These are phyloP conservation scores for Salix brachista DNA, from an alignment of 345 rosid species.

Conservation along the genomic window DNA sequence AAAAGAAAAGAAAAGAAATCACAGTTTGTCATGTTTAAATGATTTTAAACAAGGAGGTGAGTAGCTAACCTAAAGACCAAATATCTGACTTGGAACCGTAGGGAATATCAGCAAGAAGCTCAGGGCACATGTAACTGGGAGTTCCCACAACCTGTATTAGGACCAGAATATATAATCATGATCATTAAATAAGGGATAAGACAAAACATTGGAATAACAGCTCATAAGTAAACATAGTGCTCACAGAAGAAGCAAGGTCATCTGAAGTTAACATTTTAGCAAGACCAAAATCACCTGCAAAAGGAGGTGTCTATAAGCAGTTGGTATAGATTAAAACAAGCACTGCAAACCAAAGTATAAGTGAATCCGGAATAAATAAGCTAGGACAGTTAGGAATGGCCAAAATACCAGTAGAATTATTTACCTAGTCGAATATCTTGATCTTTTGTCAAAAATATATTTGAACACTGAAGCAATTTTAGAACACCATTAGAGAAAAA, in stretches of 20 bases:
- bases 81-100: conserved; percentile 95
- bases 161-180: conserved; percentile 1
- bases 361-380: not conserved
- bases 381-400: not conserved
- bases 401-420: not conserved
- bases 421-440: conserved; percentile 89
- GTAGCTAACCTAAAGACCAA: conserved; percentile 76
- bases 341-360: conserved; percentile 7
- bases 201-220: conserved; percentile 4
- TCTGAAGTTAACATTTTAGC: conserved; percentile 94
- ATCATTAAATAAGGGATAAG: conserved; percentile 4
- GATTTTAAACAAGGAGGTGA: not conserved
- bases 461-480: conserved; percentile 67
- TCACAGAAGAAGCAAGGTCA: conserved; percentile 93
- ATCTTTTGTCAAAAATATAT: conserved; percentile 87
- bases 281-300: conserved; percentile 72
- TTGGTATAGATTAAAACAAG: not conserved
- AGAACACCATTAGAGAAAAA: conserved; percentile 18
- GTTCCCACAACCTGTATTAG: conserved; percentile 83
- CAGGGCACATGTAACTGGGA: conserved; percentile 99
- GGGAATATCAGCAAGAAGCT: conserved; percentile 97
- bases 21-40: not conserved
- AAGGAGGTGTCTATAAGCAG: conserved; percentile 7
- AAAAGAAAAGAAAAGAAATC: not conserved
- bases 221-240: conserved; percentile 24